Base-by-base conservation (phyloP, 176 grass and related monocot genomes). In the Triticum timopheevii region DNA sequence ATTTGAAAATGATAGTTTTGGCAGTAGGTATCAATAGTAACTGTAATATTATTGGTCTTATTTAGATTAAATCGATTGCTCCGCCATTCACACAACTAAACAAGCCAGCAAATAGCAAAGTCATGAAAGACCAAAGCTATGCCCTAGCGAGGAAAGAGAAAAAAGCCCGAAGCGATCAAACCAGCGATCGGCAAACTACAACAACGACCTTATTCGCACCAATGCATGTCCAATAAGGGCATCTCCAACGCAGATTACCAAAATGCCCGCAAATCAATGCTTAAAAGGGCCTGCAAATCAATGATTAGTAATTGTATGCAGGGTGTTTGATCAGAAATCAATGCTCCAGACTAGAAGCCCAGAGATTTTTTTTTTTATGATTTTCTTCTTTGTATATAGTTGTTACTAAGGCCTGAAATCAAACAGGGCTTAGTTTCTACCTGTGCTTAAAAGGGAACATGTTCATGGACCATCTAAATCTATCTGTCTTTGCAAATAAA, bases 1-100 rank as follows among this genome's bases (percentile, higher is more conserved):
- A 69, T 69, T 69, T 69, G 31, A 20, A 35, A 25, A 67, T 71
- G 49, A 50, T 70, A 35, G 20, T 69, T 90, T 77, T 61, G 34
- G 34, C 11, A 69, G 49, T 28, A 77, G 11, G 4, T 82, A 62
- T 61, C 35, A 33, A 40, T 59, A 56, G 23, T 15, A 54, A 39
- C 39, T 25, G 61, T 47, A 73, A 8, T 54, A 23, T 61, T 79
- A 15, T 10, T 67, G 6, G 0, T 79, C 59, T 31, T 36, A n/a
- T 49, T 63, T 38, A 28, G 19, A 79, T 70, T 71, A 68, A 31
- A 31, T 49, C 35, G 69, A 64, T 82, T 25, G 23, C 44, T 87
- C 4, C 17, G 4, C 10, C 73, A 19, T 70, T 39, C 10, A 44
- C 40, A 44, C 40, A 44, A 44, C 40, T 44, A 44, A 44, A 44